phyloP scores from a whole-genome alignment of 208 protist species.

The Wallacemonas sp. region DNA sequence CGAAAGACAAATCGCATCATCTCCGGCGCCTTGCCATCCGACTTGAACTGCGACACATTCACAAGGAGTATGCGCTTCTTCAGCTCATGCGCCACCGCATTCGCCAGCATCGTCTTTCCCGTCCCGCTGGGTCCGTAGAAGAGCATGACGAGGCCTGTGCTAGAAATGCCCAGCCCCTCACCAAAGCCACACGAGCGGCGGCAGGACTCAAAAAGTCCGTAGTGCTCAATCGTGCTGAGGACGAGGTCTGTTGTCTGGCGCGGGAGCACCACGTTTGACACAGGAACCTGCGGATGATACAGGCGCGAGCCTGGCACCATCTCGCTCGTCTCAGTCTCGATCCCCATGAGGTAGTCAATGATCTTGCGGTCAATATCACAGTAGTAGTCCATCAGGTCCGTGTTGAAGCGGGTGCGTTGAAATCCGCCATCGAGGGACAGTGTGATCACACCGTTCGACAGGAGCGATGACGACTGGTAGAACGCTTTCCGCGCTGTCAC shows the following conservation, averaged over 20 bases:
- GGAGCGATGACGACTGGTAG: constrained; percentile 79
- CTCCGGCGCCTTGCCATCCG: constrained; percentile 55
- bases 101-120: constrained; percentile 94
- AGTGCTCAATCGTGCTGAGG: constrained; percentile 86
- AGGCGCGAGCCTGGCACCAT: constrained; percentile 90
- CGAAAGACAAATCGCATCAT: constrained; percentile 91
- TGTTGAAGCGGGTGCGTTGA: constrained; percentile 79
- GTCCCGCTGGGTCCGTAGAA: constrained; percentile 93
- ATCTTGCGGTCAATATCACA: constrained; percentile 93
- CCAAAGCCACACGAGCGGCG: constrained; percentile 79
- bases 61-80: constrained; percentile 89
- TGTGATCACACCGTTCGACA: constrained; percentile 72
- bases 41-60: constrained; percentile 79
- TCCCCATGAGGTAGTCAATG: constrained; percentile 91
- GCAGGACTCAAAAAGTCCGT: constrained; percentile 81
- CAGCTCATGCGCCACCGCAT: constrained; percentile 90
- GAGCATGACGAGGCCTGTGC: constrained; percentile 83
- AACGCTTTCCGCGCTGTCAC: constrained; percentile 82
- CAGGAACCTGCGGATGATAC: constrained; percentile 74
- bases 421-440: constrained; percentile 47
- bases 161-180: constrained; percentile 58
- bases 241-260: constrained; percentile 73
- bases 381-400: constrained; percentile 91
- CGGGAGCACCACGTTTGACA: constrained; percentile 87
- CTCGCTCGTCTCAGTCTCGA: constrained; percentile 83